phyloP scores from a whole-genome alignment of 2,329 filamentous ascomycete genomes.

The Keithomyces neogunnii region DNA sequence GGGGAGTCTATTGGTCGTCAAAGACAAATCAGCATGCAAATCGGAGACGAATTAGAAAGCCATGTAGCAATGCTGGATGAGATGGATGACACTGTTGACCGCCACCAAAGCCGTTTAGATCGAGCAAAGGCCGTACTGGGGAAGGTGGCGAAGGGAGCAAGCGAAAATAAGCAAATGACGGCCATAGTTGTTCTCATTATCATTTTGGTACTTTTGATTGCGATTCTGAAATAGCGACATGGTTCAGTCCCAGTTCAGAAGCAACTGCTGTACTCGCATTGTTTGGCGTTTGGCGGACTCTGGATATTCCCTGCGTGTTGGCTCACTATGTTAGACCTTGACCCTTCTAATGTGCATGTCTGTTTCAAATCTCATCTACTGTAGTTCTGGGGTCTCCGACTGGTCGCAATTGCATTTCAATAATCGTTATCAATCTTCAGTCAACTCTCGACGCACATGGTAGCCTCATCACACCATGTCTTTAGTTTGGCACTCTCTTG shows the following conservation, averaged over 20 bases:
- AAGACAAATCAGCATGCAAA: constrained; percentile 87
- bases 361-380: neutral
- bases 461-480: neutral
- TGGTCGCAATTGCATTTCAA: neutral
- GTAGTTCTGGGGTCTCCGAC: neutral
- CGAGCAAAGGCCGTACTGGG: constrained; percentile 66
- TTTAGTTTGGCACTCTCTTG: neutral
- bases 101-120: constrained; percentile 69
- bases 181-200: constrained; percentile 76
- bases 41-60: constrained; percentile 88
- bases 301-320: neutral
- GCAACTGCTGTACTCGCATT: neutral
- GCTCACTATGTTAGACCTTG: neutral
- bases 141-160: constrained; percentile 62
- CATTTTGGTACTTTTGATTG: constrained; percentile 72
- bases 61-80: constrained; percentile 88
- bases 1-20: constrained; percentile 84
- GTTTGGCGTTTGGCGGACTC: neutral
- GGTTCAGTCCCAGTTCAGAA: neutral
- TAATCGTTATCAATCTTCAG: neutral
- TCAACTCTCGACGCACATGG: neutral
- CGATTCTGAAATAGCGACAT: constrained; percentile 60
- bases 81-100: constrained; percentile 72
- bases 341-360: neutral
- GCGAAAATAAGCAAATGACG: constrained; percentile 81